Base-by-base conservation (phyloP, 2,329 filamentous ascomycete species). In the Didymella segeticola region DNA sequence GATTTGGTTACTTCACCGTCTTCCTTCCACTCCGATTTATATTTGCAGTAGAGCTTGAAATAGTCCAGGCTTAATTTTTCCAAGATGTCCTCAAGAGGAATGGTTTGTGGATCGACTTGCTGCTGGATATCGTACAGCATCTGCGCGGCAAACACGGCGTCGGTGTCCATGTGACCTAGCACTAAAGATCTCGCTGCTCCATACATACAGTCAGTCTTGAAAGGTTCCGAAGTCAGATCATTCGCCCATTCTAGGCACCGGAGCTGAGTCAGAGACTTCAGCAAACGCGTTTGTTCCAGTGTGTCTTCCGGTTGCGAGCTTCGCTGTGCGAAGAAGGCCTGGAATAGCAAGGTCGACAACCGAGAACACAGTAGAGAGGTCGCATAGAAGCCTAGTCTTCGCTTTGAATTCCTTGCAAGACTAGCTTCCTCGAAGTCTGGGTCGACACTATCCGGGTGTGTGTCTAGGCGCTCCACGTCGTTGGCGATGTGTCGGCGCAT, bases 71-170 rank as follows among this genome's bases (percentile, higher is more conserved):
- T 17, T 6, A 56, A 3, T 1, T 17, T 10, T 10, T 34, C 25
- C 12, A 53, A 23, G 7, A 53, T 45, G 6, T 54, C 19, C 23
- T 43, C 29, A 4, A 45, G 15, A 19, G 14, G 7, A 3, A 11
- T 3, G 22, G 7, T 11, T 20, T 50, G 26, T 4, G 33, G 14
- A 20, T 48, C 46, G n/a, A 49, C 10, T 31, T 54, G 53, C 11
- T 51, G 27, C 10, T 49, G 56, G 6, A 48, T 60, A 19, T 62
- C 60, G 15, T 15, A 39, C 15, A 62, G 23, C n/a, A 58, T 53
- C 23, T 62, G 57, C 7, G 56, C 47, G 10, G 57, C 54, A 36
- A 60, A 53, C 5, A 60, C 49, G 10, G 33, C 36, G 4, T 46
- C 30, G 17, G 23, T 25, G 2, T 47, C 51, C 20, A 42, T 43